Percentiles rank a stretch among this genome's conserved stretches.
phyloP scores from a whole-genome alignment of 1,139 yeast genomes.

The Tardiomyces depauwii region DNA sequence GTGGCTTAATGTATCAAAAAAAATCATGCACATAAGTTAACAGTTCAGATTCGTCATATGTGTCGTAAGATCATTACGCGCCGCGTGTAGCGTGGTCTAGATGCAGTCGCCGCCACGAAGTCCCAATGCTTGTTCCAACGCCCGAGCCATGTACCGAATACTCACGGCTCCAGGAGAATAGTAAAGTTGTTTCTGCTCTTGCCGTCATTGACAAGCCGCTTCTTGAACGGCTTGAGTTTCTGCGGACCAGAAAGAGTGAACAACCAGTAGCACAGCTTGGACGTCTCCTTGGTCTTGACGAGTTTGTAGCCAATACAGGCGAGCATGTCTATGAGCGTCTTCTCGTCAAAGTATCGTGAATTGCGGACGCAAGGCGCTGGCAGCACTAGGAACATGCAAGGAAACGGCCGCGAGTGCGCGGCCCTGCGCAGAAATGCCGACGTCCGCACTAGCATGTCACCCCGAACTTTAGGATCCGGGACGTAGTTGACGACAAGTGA shows the following conservation, averaged over 20 bases:
- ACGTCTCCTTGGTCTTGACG: conserved; percentile 43
- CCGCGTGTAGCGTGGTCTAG: too few relatives aligned
- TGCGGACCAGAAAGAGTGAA: conserved; percentile 35
- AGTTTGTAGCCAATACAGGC: conserved; percentile 44
- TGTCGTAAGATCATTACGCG: too few relatives aligned
- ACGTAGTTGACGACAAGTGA: conserved; percentile 85
- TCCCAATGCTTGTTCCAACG: too few relatives aligned
- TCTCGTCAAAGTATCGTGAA: conserved; percentile 61
- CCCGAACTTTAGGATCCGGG: conserved; percentile 57
- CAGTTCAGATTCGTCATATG: too few relatives aligned
- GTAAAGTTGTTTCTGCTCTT: conserved; percentile 18
- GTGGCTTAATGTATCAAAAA: background rate
- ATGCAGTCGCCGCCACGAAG: too few relatives aligned
- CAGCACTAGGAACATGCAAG: conserved; percentile 54
- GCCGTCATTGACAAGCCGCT: conserved; percentile 18
- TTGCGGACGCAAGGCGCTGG: conserved; percentile 81
- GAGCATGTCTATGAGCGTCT: conserved; percentile 38
- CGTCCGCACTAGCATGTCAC: conserved; percentile 61
- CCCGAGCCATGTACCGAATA: too few relatives aligned
- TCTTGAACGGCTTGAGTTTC: conserved; percentile 9
- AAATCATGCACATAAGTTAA: too few relatives aligned
- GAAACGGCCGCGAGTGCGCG: conserved; percentile 5
- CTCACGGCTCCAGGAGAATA: conserved; percentile 5
- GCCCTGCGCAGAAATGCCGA: conserved; percentile 41
- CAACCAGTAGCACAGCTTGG: conserved; percentile 72